Conservation (phyloP, 345 rosid genomes). For the Euphorbia pulcherrima region DNA sequence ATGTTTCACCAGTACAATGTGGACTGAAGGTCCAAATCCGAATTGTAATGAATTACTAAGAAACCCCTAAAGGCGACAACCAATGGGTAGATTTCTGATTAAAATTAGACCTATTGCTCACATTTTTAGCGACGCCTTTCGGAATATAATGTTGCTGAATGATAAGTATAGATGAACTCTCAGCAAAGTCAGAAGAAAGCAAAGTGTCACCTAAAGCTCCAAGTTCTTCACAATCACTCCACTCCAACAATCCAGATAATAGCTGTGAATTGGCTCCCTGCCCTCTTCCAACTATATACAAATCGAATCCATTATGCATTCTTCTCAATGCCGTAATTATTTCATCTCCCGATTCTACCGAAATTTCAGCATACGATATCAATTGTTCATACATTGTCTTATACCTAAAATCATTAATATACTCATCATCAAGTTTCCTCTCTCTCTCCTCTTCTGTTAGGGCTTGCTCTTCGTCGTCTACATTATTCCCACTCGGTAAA, state of each 20-base stretch:
- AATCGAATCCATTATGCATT: conserved; percentile 20
- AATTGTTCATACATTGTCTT: conserved; percentile 24
- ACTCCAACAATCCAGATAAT: conserved; percentile 26
- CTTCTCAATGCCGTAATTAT: conserved; percentile 12
- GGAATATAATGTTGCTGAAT: conserved; percentile 27
- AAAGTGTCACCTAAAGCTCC: conserved; percentile 36
- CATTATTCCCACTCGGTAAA: not conserved
- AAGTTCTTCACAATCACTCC: conserved; percentile 30
- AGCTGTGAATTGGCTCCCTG: conserved; percentile 12
- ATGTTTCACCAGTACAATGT: too few species aligned
- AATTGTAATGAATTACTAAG: not conserved
- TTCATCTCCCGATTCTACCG: conserved; percentile 19
- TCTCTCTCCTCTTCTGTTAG: conserved; percentile 11
- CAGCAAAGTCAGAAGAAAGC: conserved; percentile 18
- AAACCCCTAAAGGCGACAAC: not conserved
- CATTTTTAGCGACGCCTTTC: not conserved
- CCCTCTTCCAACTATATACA: conserved; percentile 40
- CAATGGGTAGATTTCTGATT: not conserved
- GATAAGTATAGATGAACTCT: conserved; percentile 29
- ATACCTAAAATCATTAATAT: conserved; percentile 34
- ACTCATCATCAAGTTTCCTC: conserved; percentile 33
- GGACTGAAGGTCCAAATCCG: too few species aligned
- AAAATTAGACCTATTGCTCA: not conserved
- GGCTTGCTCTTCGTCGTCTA: not conserved
- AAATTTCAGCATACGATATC: conserved; percentile 27